A percentile compares a stretch with the other conserved stretches of the same genome.
Conservation (phyloP, 495 filamentous ascomycete genomes). For the Lophiostoma macrostomum region DNA sequence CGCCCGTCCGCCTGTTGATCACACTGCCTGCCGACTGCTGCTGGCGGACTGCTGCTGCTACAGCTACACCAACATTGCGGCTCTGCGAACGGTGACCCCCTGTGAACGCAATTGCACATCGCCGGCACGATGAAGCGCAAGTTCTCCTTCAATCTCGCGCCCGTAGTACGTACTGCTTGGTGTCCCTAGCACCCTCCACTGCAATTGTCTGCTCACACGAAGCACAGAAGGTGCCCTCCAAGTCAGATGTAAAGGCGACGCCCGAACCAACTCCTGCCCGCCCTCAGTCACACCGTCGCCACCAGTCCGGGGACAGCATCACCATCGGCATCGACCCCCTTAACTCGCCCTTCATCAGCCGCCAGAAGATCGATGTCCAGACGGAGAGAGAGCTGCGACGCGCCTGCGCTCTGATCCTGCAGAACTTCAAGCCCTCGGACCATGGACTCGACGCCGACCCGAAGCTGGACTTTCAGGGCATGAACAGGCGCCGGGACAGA, state of each 20-base stretch:
- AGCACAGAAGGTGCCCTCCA: constrained; percentile 32
- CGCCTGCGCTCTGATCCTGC: constrained; percentile 39
- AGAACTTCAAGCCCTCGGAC: constrained; percentile 41
- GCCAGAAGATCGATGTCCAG: constrained; percentile 34
- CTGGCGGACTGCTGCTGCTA: no score
- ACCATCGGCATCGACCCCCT: no score
- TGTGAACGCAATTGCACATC: no score
- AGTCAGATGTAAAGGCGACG: constrained; percentile 15
- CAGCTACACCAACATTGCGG: no score
- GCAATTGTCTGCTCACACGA: constrained; percentile 22
- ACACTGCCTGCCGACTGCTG: no score
- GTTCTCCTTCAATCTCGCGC: constrained; percentile 38
- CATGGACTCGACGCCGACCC: constrained; percentile 33
- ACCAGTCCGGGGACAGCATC: constrained; percentile 27
- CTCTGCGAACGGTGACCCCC: no score
- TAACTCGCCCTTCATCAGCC: constrained; percentile 38
- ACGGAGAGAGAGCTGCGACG: constrained; percentile 38
- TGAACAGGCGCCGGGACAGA: constrained; percentile 3
- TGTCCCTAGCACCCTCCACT: neutral
- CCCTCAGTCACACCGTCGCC: constrained; percentile 13
- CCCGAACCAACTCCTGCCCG: constrained; percentile 12
- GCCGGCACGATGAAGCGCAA: constrained; percentile 37
- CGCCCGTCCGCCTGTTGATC: no score
- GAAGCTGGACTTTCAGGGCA: constrained; percentile 30
- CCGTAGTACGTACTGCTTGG: constrained; percentile 17